phyloP scores from a whole-genome alignment of 306 rosid species.

The Trifolium pratense region DNA sequence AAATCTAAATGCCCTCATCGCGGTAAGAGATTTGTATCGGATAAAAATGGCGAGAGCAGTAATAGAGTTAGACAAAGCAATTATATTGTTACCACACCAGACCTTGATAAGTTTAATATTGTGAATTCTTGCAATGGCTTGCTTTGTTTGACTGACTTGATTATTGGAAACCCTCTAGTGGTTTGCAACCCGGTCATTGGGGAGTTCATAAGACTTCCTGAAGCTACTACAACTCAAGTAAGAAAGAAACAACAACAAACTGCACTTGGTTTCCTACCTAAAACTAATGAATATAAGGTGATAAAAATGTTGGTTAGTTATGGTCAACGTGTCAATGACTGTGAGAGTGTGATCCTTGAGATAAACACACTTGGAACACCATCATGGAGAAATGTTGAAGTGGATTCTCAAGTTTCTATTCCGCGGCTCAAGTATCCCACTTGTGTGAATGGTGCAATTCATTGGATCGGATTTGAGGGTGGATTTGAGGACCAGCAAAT shows the following conservation, averaged over 20 bases:
- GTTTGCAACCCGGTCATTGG: constrained; percentile 45
- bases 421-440: no score
- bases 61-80: not conserved
- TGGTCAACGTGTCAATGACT: not conserved
- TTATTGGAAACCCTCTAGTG: not conserved
- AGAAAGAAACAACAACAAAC: not conserved
- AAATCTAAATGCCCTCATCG: not conserved
- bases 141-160: constrained; percentile 31
- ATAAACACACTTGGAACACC: not conserved
- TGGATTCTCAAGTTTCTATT: no score
- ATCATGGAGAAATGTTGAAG: no score
- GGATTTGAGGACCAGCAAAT: no score
- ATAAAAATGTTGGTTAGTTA: not conserved
- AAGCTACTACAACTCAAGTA: not conserved
- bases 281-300: constrained; percentile 25
- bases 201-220: constrained; percentile 25
- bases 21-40: not conserved
- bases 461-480: no score
- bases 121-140: constrained; percentile 44
- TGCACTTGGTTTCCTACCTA: constrained; percentile 5
- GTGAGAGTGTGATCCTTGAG: not conserved
- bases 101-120: not conserved
- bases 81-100: not conserved
- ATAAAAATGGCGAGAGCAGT: not conserved
- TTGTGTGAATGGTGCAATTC: no score